A percentile compares a stretch with the other conserved stretches of the same genome.
These are phyloP conservation scores for Candida schatavii DNA, from an alignment of 805 yeast genomes.

Conservation along the genomic window DNA sequence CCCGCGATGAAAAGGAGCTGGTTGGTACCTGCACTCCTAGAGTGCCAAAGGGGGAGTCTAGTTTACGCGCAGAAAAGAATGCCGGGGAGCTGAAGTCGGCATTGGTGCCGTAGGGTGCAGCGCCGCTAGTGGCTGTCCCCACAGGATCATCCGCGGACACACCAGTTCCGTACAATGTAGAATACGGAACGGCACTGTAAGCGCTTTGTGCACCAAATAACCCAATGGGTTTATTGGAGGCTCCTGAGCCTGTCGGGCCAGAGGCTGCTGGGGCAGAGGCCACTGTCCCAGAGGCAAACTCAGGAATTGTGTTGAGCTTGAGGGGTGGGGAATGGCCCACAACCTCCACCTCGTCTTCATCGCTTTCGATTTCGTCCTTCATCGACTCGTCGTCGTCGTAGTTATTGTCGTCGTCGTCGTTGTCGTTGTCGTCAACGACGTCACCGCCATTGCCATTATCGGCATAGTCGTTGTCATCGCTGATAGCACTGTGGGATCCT, in stretches of 20 bases:
- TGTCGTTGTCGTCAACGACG: constrained; percentile 10
- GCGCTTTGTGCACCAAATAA: too few species aligned
- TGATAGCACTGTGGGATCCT: too few species aligned
- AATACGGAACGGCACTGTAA: too few species aligned
- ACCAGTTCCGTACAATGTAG: too few species aligned
- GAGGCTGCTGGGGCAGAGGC: constrained; percentile 9
- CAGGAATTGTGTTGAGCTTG: constrained; percentile 22
- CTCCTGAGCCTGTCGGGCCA: constrained; percentile 8
- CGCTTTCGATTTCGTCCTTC: constrained; percentile 22
- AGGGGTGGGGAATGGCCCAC: constrained; percentile 23
- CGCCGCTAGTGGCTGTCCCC: too few species aligned
- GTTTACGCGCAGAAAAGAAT: too few species aligned
- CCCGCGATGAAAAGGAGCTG: neutral
- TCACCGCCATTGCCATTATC: too few species aligned
- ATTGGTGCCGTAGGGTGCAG: constrained; percentile 11
- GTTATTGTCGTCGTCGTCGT: constrained; percentile 18
- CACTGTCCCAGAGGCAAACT: constrained; percentile 10
- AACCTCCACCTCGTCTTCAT: constrained; percentile 34
- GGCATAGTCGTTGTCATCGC: too few species aligned
- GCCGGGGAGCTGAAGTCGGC: constrained; percentile 16
- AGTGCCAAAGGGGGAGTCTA: constrained; percentile 13
- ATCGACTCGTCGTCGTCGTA: constrained; percentile 12
- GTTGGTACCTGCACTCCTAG: neutral
- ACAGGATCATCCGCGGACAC: too few species aligned
- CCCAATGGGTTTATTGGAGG: constrained; percentile 11